Evolutionary conservation across 2,329 filamentous ascomycete species (phyloP), one percentile per base, ranked within the genome.

Genomic region (Graphium sp.): DNA sequence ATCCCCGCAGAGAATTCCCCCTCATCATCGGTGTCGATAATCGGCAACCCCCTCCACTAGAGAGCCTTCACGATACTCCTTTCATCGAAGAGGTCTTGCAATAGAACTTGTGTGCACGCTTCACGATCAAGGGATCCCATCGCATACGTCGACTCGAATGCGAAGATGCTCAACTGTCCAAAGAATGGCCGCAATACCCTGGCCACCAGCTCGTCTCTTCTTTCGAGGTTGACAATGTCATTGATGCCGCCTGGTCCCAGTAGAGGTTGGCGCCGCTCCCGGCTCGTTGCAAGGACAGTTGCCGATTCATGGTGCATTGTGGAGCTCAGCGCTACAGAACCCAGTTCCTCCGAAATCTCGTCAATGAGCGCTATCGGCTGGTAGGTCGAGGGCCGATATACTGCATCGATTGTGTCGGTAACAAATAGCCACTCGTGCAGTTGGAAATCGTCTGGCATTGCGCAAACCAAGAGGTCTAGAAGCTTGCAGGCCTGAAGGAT

Each of bases 401-500:
- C 80, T 2, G 89, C 85, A 42, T 98, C 89, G 37, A 94, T 85
- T 10, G 87, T 95, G 50, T 98, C 89, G 2, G 84, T 92, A 31
- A 98, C 75, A 49, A 93, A 98, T 4, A 95, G 69, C 89, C 89
- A 98, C 56, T 94, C 83, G 43, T 92, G 78, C n/a, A 95, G 67
- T 50, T 95, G 89, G 53, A 95, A 98, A 48, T 98, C 89, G 40
- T 98, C 89, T 0, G 85, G 87, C 5, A 80, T 77, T 6, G 85
- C 62, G 24, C 83, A 75, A 10, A 95, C 66, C n/a, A 98, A 61
- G 13, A 84, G 60, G 44, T 98, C 89, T 4, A 98, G 65, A 4
- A 98, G 64, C 47, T 95, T 98, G 55, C 85, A 94, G 1, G 84
- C 85, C 48, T 98, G 87, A 4, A 98, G 56, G 11, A 94, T 58